Evolutionary conservation across 2,329 filamentous ascomycete genomes (phyloP), one percentile per base, ranked within the genome.

Genomic region (Apiospora hydei): DNA sequence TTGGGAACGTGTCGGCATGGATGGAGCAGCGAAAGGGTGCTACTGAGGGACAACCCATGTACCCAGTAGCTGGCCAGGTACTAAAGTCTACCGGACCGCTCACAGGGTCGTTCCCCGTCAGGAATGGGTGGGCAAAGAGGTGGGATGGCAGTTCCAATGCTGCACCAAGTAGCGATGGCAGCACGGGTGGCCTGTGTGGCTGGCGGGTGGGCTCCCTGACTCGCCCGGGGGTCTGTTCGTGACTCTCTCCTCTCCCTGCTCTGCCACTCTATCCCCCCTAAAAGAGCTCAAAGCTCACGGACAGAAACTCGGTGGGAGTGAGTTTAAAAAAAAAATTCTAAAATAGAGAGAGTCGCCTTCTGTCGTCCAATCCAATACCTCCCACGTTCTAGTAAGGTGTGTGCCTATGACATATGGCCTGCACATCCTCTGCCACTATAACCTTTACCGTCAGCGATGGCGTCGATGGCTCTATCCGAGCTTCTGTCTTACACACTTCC

Each of bases 111-210:
- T 18, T 64, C 57, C 57, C 57, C 57, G 57, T 64, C 11, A 24
- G 57, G 7, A 6, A n/a, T 64, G 57, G 21, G 57, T 41, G 57
- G 57, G 13, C 57, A 4, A 4, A 41, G 34, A 64, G 57, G 57
- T 64, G 57, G 57, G 57, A 64, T 64, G 57, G 57, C 57, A 64
- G 57, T 64, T 64, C 51, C 30, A 61, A 61, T 61, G 57, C 57
- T 64, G 57, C 57, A 41, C 34, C 16, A 64, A 64, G 57, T 34
- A 64, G 57, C 57, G 18, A 4, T 64, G 57, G 57, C 57, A 64
- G 57, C 57, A n/a, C 57, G 57, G 57, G 34, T 61, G 53, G 53
- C 53, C 53, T 61, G 53, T 61, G 53, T 61, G 53, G 53, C 53
- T 61, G 53, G 53, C 53, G 53, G 53, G 53, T 61, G 30, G 53